Base-by-base conservation (phyloP, 345 rosid genomes). In the Brassica cretica region DNA sequence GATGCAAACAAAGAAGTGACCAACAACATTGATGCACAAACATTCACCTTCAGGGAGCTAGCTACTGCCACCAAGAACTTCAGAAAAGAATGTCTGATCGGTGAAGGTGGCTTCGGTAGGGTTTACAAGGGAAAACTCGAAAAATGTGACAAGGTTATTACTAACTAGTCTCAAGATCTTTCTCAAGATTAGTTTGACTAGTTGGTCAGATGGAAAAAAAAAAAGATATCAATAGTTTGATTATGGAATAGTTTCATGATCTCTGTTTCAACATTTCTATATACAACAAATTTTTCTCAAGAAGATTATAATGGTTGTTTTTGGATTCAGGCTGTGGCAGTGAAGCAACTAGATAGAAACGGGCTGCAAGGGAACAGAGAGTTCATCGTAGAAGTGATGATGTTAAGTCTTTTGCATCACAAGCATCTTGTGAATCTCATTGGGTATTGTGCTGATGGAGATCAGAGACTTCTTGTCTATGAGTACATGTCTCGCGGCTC, bases 41-140 rank as follows among this genome's bases (percentile, higher is more conserved):
- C 91, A 1, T 94, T 94, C 83, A 87, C 97, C 5, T 94, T 92
- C 81, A 82, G 93, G 0, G 97, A 94, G 77, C 76, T 94, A 53
- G 98, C 98, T 9, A 82, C 89, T 1, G 97, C 53, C 10, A 66
- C 30, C 70, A 66, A 66, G 4, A 66, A 66, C 1, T 66, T 66
- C 16, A 66, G 70, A 19, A 8, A 66, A 66, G 70, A 66, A 19
- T 66, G 29, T 66, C 0, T 66, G 1, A 66, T 66, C 53, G 69
- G 69, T 39, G 51, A 35, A 65, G 69, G 69, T 15, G 69, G 69
- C 10, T 65, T 65, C 3, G 69, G 30, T 7, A 65, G 69, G 41
- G 53, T 65, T 37, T 65, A 65, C 53, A 65, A 87, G 72, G 98
- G 97, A 25, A 85, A 65, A 19, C 69, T 65, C 2, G 51, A 65